These are phyloP conservation scores for Ustilago crameri DNA, from an alignment of 1,284 basidiomycete genomes.

Conservation along the genomic window DNA sequence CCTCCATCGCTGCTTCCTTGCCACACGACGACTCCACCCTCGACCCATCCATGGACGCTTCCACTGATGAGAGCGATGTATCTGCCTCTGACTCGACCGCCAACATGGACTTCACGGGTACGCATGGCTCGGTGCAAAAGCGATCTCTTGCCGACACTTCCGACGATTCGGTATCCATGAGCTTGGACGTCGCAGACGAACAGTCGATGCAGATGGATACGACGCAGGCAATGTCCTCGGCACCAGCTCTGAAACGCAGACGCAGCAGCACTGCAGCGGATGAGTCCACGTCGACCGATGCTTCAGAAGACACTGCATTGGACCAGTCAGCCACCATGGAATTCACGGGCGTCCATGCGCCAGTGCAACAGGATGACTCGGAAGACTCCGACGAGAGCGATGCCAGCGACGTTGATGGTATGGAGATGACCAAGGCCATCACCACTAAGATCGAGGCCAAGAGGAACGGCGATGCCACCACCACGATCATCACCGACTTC, in stretches of 20 bases:
- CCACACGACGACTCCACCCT: constrained; percentile 48
- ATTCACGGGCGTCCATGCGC: constrained; percentile 38
- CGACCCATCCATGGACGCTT: constrained; percentile 22
- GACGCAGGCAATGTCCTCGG: constrained; percentile 28
- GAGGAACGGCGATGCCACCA: constrained; percentile 35
- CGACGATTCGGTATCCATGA: constrained; percentile 24
- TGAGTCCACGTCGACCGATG: constrained; percentile 25
- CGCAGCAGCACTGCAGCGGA: constrained; percentile 35
- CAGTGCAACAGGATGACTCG: constrained; percentile 9
- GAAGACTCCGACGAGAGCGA: constrained; percentile 31
- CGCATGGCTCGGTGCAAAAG: constrained; percentile 40
- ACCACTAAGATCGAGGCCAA: constrained; percentile 49
- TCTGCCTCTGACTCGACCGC: constrained; percentile 24
- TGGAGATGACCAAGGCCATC: constrained; percentile 51
- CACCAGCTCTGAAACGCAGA: constrained; percentile 37
- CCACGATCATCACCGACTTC: constrained; percentile 39
- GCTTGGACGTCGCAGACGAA: constrained; percentile 17
- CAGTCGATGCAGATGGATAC: constrained; percentile 44
- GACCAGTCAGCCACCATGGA: constrained; percentile 51
- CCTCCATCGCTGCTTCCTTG: constrained; percentile 42
- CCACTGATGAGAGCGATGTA: constrained; percentile 16
- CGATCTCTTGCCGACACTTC: constrained; percentile 25
- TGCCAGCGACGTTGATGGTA: constrained; percentile 26
- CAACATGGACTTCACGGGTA: constrained; percentile 52
- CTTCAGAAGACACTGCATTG: constrained; percentile 20